Evolutionary conservation across 495 filamentous ascomycete species (phyloP), one percentile per base, ranked within the genome.

Genomic region (Tuber brumale): DNA sequence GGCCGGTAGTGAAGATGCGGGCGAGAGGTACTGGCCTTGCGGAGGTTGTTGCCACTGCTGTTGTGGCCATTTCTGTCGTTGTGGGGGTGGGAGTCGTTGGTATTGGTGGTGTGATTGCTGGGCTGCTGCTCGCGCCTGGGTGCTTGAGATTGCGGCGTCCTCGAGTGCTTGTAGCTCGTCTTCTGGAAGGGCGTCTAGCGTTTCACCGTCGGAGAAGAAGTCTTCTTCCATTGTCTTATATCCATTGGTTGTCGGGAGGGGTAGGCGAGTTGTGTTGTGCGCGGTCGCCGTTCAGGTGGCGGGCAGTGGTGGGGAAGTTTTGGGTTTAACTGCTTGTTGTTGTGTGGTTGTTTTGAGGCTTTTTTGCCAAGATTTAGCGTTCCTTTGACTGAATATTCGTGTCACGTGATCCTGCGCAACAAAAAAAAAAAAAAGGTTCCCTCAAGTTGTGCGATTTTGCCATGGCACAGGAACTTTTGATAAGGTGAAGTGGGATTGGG

Each of bases 141-240:
- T 82, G 8, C 74, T 70, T 70, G 41, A 72, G 35, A 80, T 75
- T 41, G 81, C 81, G 48, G 82, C 75, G 39, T 82, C 78, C 72
- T 83, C 81, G 45, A 83, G 81, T 35, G 81, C 81, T 70, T 80
- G 70, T 23, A 83, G 79, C 46, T 83, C 79, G n/a, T 77, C 71
- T 51, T 79, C 79, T n/a, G 74, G 79, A 7, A 83, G 78, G n/a
- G 81, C 79, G 73, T 83, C 79, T 74, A 83, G 76, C 37, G 81
- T 81, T 46, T 61, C 76, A 37, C 83, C 81, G 61, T 83, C 81
- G 43, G 76, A 70, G 71, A 83, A 83, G 70, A 81, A 83, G 45
- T 83, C 79, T 27, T 82, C 80, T 41, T 80, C 78, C 78, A 80
- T 80, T 66, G 19, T 48, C 46, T 43, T 70, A 76, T 72, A 75